A percentile compares a stretch with the other conserved stretches of the same genome.
Conservation (phyloP, 1,139 yeast genomes). For the Kurtzmaniella quercitrusa region DNA sequence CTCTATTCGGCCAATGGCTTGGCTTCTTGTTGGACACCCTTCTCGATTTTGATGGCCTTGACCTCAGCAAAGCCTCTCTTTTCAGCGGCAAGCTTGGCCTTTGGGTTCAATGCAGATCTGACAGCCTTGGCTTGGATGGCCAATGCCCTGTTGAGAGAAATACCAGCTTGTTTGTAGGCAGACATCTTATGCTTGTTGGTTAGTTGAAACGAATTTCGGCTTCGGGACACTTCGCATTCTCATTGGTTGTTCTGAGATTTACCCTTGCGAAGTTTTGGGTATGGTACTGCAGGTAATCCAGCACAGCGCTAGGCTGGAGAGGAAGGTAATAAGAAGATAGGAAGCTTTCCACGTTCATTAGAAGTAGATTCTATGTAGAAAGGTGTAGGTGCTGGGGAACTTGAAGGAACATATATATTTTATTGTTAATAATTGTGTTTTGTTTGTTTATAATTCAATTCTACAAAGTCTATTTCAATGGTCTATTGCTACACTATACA, state of each 20-base stretch:
- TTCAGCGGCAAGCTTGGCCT: constrained; percentile 70
- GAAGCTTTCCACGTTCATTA: no score
- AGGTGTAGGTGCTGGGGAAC: no score
- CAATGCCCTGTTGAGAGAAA: constrained; percentile 84
- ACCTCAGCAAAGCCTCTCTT: constrained; percentile 76
- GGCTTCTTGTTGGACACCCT: constrained; percentile 51
- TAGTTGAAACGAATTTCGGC: constrained; percentile 1
- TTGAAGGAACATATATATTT: no score
- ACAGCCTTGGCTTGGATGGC: constrained; percentile 87
- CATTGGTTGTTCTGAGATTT: constrained; percentile 6
- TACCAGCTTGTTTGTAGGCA: constrained; percentile 84
- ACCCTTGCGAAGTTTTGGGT: background rate
- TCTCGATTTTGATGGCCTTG: constrained; percentile 65
- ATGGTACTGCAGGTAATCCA: background rate
- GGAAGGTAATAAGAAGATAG: no score
- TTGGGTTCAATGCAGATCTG: constrained; percentile 87
- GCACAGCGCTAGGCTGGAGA: no score
- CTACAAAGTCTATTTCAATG: no score
- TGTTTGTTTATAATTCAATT: no score
- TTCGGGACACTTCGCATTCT: constrained; percentile 2
- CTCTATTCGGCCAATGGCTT: constrained; percentile 25
- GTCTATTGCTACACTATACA: no score
- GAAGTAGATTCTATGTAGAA: no score
- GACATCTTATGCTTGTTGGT: constrained; percentile 42
- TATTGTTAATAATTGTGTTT: no score